Percentiles rank a stretch among this genome's conserved stretches.
These are phyloP conservation scores for Luffa acutangula DNA, from an alignment of 306 rosid genomes.

Conservation along the genomic window DNA sequence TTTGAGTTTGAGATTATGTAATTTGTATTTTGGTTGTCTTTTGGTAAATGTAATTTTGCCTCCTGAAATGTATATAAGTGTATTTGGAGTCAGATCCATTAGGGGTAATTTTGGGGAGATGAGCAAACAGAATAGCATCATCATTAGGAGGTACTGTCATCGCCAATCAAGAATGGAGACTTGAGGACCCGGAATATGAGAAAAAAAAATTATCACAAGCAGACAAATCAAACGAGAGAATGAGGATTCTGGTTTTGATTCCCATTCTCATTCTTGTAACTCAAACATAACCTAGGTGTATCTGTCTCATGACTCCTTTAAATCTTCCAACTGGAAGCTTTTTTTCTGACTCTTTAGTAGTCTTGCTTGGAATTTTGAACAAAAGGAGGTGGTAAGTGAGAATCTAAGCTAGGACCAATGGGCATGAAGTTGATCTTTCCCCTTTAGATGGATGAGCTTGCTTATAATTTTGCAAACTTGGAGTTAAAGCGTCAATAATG, in stretches of 20 bases:
- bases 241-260: background rate
- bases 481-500: background rate
- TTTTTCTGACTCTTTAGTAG: background rate
- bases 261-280: background rate
- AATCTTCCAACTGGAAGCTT: background rate
- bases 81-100: background rate
- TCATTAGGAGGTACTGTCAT: background rate
- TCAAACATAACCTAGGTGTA: background rate
- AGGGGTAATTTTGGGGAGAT: background rate
- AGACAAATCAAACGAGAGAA: background rate
- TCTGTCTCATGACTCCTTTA: background rate
- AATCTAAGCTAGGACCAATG: background rate
- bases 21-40: background rate
- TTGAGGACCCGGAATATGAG: background rate
- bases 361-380: background rate
- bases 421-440: background rate
- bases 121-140: background rate
- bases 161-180: background rate
- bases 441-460: background rate
- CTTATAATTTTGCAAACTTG: background rate
- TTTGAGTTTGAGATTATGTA: background rate
- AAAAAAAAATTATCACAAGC: background rate
- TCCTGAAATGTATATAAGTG: background rate
- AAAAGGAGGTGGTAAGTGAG: background rate
- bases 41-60: background rate